Evolutionary conservation across 768 basidiomycete genomes (phyloP).

Genomic region (Rickenella mellea): DNA sequence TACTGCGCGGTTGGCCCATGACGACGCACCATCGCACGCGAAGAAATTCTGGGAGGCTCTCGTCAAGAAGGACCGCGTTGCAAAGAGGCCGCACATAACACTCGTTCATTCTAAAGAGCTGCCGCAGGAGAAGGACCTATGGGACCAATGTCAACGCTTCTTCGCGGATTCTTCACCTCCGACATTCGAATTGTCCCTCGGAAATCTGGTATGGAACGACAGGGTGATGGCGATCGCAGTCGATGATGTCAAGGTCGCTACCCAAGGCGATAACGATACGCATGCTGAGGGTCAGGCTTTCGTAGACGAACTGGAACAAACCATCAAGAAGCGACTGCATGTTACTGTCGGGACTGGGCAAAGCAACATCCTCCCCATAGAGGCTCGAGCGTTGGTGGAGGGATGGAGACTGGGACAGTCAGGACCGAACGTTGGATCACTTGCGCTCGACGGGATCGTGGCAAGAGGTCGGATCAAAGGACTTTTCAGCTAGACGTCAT

Average conservation of each 20-base stretch:
- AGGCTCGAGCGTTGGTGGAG: constrained; percentile 60
- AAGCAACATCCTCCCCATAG: constrained; percentile 45
- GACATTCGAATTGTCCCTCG: constrained; percentile 51
- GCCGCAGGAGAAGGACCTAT: constrained; percentile 25
- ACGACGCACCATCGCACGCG: constrained; percentile 20
- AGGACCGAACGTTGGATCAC: constrained; percentile 16
- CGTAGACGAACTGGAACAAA: constrained; percentile 32
- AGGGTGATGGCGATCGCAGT: constrained; percentile 76
- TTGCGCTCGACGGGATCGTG: constrained; percentile 19
- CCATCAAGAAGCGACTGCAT: constrained; percentile 51
- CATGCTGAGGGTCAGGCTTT: constrained; percentile 34
- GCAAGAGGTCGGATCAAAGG: constrained; percentile 23
- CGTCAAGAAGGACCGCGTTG: constrained; percentile 35
- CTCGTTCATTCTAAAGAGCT: constrained; percentile 63
- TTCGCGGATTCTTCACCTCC: constrained; percentile 27
- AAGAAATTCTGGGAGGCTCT: constrained; percentile 41
- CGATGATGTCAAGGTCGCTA: constrained; percentile 38
- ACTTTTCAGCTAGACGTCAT: constrained; percentile 6
- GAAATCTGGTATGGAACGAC: constrained; percentile 62
- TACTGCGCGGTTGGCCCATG: constrained; percentile 26
- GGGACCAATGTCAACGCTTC: constrained; percentile 42
- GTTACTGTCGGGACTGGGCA: constrained; percentile 77
- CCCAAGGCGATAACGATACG: constrained; percentile 19
- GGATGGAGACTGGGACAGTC: constrained; percentile 32
- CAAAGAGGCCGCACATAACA: constrained; percentile 72